These are phyloP conservation scores for Stagonosporopsis chrysanthemi DNA, from an alignment of 2,329 filamentous ascomycete species.

Conservation along the genomic window DNA sequence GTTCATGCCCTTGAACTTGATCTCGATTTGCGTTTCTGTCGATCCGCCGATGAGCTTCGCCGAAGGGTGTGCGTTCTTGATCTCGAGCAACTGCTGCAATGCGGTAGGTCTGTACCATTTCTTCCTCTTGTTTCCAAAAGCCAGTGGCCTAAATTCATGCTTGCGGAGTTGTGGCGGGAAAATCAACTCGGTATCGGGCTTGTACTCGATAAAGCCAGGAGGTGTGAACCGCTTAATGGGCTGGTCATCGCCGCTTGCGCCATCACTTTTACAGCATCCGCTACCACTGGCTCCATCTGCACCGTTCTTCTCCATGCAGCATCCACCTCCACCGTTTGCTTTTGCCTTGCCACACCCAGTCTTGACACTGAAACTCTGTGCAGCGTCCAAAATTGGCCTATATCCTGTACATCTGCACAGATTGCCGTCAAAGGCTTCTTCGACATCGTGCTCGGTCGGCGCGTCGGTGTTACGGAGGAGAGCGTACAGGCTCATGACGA, in stretches of 20 bases:
- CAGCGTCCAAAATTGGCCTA: conserved; percentile 89
- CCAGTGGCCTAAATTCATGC: conserved; percentile 80
- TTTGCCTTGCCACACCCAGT: conserved; percentile 63
- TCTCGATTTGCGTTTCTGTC: conserved; percentile 97
- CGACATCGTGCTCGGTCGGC: conserved; percentile 82
- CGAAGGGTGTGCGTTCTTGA: conserved; percentile 83
- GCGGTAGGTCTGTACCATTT: conserved; percentile 92
- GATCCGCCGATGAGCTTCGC: conserved; percentile 96
- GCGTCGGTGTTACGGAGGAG: conserved; percentile 82
- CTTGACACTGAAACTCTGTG: conserved; percentile 80
- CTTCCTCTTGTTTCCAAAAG: conserved; percentile 94
- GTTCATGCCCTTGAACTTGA: conserved; percentile 95
- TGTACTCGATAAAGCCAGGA: conserved; percentile 93
- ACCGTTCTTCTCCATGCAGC: conserved; percentile 70
- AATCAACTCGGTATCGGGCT: conserved; percentile 91
- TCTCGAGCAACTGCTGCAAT: conserved; percentile 84
- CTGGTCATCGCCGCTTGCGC: conserved; percentile 46
- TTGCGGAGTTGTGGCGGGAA: conserved; percentile 87
- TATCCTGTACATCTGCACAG: conserved; percentile 96
- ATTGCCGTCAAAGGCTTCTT: conserved; percentile 97
- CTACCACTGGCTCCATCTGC: conserved; percentile 46
- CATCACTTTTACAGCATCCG: conserved; percentile 52
- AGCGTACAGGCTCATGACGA: conserved; percentile 97
- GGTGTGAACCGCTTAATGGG: conserved; percentile 74
- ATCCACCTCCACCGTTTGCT: conserved; percentile 68